Evolutionary conservation across 495 filamentous ascomycete species (phyloP).

Genomic region (Articulospora tetracladia): DNA sequence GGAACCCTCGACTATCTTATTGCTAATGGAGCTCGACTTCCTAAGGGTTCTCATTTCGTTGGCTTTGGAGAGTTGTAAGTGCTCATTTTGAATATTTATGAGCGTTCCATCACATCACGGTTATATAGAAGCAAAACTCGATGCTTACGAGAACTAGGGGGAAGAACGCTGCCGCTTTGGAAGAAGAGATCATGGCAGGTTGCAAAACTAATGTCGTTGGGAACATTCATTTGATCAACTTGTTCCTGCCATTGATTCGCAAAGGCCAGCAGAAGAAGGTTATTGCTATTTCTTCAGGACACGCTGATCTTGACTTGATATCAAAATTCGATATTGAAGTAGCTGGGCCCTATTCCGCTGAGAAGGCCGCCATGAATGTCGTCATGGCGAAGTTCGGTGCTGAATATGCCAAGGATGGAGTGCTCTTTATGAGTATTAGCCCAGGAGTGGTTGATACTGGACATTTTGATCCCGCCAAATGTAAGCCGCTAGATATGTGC

Average conservation of each 20-base stretch:
- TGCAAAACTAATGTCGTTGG: slow-evolving; percentile 45
- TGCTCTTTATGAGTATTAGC: slow-evolving; percentile 45
- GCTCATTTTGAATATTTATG: background rate
- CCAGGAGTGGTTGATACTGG: slow-evolving; percentile 33
- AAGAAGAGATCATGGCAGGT: slow-evolving; percentile 22
- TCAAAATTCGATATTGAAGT: slow-evolving; percentile 26
- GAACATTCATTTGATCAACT: slow-evolving; percentile 47
- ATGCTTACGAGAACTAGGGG: too few relatives aligned
- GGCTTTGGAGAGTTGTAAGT: slow-evolving; percentile 26
- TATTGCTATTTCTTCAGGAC: slow-evolving; percentile 44
- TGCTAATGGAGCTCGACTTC: slow-evolving; percentile 42
- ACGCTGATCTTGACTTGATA: slow-evolving; percentile 39
- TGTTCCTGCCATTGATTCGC: slow-evolving; percentile 47
- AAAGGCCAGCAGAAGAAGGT: slow-evolving; percentile 51
- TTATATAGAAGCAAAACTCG: too few relatives aligned
- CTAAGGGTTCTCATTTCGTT: slow-evolving; percentile 23
- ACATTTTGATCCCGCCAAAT: too few relatives aligned
- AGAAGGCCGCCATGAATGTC: slow-evolving; percentile 42
- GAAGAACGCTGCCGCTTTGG: slow-evolving; percentile 26
- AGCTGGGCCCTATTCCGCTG: slow-evolving; percentile 30
- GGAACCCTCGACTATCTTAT: slow-evolving; percentile 48
- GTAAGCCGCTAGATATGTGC: too few relatives aligned
- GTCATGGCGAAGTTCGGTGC: slow-evolving; percentile 44
- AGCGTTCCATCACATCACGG: too few relatives aligned
- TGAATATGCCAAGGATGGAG: slow-evolving; percentile 44